phyloP scores from a whole-genome alignment of 2,329 filamentous ascomycete species.

The Alternaria incomplexa region DNA sequence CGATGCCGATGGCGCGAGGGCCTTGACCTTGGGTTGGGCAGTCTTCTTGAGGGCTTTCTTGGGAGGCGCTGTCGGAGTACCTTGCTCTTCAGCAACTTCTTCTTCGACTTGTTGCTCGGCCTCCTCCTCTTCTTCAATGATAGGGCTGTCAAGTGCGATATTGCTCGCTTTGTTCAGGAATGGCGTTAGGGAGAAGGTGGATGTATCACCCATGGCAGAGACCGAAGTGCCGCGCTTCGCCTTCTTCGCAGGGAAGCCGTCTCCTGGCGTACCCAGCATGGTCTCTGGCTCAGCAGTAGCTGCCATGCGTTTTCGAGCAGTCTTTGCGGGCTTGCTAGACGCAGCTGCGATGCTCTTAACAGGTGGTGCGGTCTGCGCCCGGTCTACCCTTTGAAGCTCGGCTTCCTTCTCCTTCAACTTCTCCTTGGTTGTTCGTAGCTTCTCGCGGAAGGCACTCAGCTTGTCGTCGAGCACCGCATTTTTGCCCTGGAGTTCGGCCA shows the following conservation, averaged over 20 bases:
- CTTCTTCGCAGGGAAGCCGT: constrained; percentile 55
- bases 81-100: constrained; percentile 31
- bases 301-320: constrained; percentile 50
- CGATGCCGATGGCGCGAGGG: constrained; percentile 52
- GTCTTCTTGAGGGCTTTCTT: constrained; percentile 38
- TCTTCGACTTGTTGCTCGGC: constrained; percentile 24
- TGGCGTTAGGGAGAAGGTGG: constrained; percentile 90
- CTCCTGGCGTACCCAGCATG: constrained; percentile 57
- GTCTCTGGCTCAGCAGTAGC: constrained; percentile 56
- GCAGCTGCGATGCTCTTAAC: constrained; percentile 36
- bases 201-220: constrained; percentile 79
- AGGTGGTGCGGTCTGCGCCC: constrained; percentile 49
- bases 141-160: constrained; percentile 56
- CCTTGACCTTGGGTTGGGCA: constrained; percentile 46
- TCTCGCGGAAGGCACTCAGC: constrained; percentile 71
- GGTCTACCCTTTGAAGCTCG: constrained; percentile 54
- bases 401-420: constrained; percentile 71
- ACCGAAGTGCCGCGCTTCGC: constrained; percentile 57
- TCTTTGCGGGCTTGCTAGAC: constrained; percentile 48
- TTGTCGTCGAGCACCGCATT: constrained; percentile 73
- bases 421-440: constrained; percentile 72
- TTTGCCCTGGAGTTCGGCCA: constrained; percentile 66
- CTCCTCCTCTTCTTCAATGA: constrained; percentile 40
- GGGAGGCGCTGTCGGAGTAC: constrained; percentile 38
- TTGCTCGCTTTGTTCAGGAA: constrained; percentile 80